These are phyloP conservation scores for Penicillium sp. DNA, from an alignment of 2,329 filamentous ascomycete species.

Conservation along the genomic window DNA sequence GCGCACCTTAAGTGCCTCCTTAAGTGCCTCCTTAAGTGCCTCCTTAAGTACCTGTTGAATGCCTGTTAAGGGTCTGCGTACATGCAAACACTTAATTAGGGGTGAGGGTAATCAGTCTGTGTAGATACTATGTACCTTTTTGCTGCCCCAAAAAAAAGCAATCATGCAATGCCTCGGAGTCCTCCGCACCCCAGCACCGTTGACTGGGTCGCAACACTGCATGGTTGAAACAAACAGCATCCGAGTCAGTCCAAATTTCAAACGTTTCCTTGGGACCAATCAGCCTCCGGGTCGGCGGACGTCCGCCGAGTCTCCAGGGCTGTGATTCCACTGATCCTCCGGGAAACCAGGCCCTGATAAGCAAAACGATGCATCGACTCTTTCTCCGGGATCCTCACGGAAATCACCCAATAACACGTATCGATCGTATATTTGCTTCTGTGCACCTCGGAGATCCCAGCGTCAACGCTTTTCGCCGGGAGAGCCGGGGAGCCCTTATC, in stretches of 20 bases:
- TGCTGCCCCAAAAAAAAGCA: too few species aligned
- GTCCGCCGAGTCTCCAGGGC: neutral
- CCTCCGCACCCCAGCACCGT: neutral
- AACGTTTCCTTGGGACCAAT: neutral
- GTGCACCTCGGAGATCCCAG: neutral
- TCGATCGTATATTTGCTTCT: neutral
- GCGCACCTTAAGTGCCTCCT: too few species aligned
- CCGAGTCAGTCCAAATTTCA: neutral
- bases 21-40: too few species aligned
- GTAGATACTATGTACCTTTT: too few species aligned
- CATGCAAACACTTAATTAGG: too few species aligned
- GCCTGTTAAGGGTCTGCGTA: too few species aligned
- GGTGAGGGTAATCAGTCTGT: too few species aligned
- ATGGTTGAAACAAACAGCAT: neutral
- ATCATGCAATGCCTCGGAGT: neutral
- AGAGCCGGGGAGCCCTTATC: conserved; percentile 53
- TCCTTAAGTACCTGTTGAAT: too few species aligned
- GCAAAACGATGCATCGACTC: neutral
- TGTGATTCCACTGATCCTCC: neutral
- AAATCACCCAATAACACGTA: neutral
- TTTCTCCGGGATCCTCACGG: neutral
- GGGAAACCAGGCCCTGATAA: conserved; percentile 62
- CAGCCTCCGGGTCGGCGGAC: too few species aligned
- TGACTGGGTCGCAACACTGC: neutral
- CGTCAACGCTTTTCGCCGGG: conserved; percentile 59